A percentile compares a stretch with the other conserved stretches of the same genome.
These are phyloP conservation scores for Claviceps fusiformis DNA, from an alignment of 2,329 filamentous ascomycete species.

Conservation along the genomic window DNA sequence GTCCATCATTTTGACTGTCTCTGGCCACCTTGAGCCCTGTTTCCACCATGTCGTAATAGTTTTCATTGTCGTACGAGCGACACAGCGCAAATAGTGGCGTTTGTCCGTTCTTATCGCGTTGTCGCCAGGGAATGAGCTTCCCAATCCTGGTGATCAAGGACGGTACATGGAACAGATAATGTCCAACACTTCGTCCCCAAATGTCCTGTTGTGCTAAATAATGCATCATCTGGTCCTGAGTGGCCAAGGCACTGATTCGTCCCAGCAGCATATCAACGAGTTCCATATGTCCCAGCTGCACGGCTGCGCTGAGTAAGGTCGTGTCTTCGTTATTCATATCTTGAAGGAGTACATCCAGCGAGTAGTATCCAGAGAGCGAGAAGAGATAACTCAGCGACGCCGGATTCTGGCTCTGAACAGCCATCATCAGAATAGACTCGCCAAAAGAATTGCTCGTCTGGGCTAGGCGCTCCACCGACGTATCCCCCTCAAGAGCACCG, in stretches of 20 bases:
- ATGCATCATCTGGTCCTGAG: slow-evolving; percentile 40
- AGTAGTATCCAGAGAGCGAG: slow-evolving; percentile 62
- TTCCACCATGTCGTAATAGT: slow-evolving; percentile 80
- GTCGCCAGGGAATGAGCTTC: slow-evolving; percentile 68
- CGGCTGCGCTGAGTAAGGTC: slow-evolving; percentile 76
- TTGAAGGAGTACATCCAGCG: slow-evolving; percentile 55
- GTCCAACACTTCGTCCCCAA: slow-evolving; percentile 79
- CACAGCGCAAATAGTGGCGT: slow-evolving; percentile 95
- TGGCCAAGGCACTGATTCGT: slow-evolving; percentile 47
- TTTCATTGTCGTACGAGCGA: slow-evolving; percentile 82
- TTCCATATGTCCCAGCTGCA: slow-evolving; percentile 67
- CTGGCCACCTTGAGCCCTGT: slow-evolving; percentile 64
- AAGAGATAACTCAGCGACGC: slow-evolving; percentile 70
- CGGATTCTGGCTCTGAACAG: slow-evolving; percentile 57
- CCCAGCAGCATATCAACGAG: slow-evolving; percentile 64
- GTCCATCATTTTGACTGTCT: slow-evolving; percentile 58
- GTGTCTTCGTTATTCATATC: slow-evolving; percentile 86
- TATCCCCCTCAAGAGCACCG: slow-evolving; percentile 70
- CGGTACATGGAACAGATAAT: slow-evolving; percentile 90
- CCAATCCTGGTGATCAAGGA: slow-evolving; percentile 66
- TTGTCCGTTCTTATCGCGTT: slow-evolving; percentile 91
- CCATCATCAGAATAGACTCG: slow-evolving; percentile 83
- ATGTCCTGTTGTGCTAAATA: slow-evolving; percentile 70
- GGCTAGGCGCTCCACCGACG: slow-evolving; percentile 64
- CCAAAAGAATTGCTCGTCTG: slow-evolving; percentile 59